These are phyloP conservation scores for Hemileia vastatrix DNA, from an alignment of 1,284 basidiomycete genomes.

Conservation along the genomic window DNA sequence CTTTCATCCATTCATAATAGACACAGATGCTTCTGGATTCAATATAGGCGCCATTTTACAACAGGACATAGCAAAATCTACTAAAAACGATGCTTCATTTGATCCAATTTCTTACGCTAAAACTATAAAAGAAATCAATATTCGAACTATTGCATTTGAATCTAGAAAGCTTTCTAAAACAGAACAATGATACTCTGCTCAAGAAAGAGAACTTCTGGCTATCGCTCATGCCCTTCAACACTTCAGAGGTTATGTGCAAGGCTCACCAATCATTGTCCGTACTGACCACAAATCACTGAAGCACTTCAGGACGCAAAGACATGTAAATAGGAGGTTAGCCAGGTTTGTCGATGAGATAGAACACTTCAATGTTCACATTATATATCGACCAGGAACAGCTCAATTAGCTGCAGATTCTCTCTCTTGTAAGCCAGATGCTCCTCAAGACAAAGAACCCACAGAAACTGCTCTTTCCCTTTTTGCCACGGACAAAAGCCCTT, in stretches of 20 bases:
- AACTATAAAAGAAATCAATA: neutral
- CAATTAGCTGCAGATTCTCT: no score
- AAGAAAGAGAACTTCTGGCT: conserved; percentile 25
- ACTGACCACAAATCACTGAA: conserved; percentile 48
- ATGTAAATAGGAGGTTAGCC: no score
- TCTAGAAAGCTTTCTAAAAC: conserved; percentile 20
- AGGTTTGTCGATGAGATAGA: no score
- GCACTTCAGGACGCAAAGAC: conserved; percentile 46
- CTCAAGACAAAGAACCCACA: no score
- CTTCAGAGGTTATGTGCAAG: conserved; percentile 27
- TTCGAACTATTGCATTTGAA: conserved; percentile 18
- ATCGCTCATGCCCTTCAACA: conserved; percentile 24
- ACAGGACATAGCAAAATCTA: neutral
- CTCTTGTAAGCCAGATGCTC: no score
- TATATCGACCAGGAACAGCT: no score
- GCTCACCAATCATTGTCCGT: conserved; percentile 42
- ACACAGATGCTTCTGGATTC: neutral
- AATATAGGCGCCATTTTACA: conserved; percentile 10
- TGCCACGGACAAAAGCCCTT: no score
- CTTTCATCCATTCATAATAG: conserved; percentile 3
- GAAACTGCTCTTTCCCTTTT: no score
- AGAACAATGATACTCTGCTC: conserved; percentile 23
- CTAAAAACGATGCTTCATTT: neutral
- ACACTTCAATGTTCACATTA: no score
- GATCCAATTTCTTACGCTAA: neutral